Conservation (phyloP, 805 yeast genomes). For the Limtongia smithiae region DNA sequence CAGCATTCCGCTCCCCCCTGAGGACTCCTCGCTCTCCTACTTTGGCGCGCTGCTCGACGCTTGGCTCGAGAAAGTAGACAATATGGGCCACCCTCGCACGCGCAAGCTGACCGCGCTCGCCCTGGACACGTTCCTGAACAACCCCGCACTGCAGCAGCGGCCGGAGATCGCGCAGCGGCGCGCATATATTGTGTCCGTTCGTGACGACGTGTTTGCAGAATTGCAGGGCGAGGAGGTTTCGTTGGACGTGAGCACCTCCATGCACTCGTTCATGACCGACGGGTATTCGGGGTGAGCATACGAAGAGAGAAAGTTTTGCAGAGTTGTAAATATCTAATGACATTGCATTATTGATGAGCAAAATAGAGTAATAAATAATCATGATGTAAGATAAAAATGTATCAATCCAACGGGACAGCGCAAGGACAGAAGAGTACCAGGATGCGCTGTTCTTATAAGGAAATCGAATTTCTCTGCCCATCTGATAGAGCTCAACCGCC, state of each 20-base stretch:
- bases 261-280: constrained; percentile 5
- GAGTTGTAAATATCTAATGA: neutral
- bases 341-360: neutral
- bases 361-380: neutral
- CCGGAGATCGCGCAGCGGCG: constrained; percentile 7
- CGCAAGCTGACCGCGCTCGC: constrained; percentile 68
- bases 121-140: constrained; percentile 47
- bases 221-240: constrained; percentile 22
- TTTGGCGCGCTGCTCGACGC: constrained; percentile 28
- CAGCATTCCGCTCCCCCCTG: neutral
- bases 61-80: constrained; percentile 42
- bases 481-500: constrained; percentile 15
- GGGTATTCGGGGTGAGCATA: neutral
- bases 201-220: constrained; percentile 19
- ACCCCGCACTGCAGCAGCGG: neutral
- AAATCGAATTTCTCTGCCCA: constrained; percentile 14
- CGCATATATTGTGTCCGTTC: constrained; percentile 3
- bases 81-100: constrained; percentile 69
- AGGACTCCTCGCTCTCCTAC: neutral
- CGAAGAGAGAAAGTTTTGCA: neutral
- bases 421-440: neutral
- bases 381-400: constrained; percentile 2
- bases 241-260: constrained; percentile 10
- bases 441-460: constrained; percentile 20
- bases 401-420: constrained; percentile 27